Conservation (phyloP, 352 stramenopile genomes). For the Peronospora belbahrii region DNA sequence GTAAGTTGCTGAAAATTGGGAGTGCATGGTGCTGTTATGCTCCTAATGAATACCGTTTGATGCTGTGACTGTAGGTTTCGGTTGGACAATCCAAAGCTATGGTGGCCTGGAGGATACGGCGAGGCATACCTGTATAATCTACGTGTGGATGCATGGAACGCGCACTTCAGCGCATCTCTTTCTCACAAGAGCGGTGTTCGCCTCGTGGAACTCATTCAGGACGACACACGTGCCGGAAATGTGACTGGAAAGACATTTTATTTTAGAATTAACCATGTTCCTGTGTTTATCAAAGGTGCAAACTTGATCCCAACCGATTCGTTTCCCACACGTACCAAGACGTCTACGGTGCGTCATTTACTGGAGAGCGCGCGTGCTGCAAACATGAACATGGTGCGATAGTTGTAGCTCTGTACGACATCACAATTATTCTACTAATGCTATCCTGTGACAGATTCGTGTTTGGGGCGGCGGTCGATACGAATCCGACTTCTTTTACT, state of each 20-base stretch:
- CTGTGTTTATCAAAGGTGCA: constrained; percentile 65
- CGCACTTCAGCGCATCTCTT: constrained; percentile 29
- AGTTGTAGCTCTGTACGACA: neutral
- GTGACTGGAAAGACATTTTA: constrained; percentile 55
- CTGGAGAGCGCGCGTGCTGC: constrained; percentile 45
- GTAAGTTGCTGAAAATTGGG: constrained; percentile 27
- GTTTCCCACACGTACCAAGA: constrained; percentile 51
- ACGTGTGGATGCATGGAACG: too few species aligned
- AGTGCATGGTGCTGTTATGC: too few species aligned
- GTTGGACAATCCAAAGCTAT: too few species aligned
- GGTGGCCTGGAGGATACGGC: too few species aligned
- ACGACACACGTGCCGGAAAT: constrained; percentile 37
- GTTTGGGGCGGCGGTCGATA: constrained; percentile 87
- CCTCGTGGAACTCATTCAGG: constrained; percentile 48
- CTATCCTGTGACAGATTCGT: constrained; percentile 36
- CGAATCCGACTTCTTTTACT: constrained; percentile 78
- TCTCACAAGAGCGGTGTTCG: constrained; percentile 53
- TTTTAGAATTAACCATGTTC: constrained; percentile 61
- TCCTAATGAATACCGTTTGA: too few species aligned
- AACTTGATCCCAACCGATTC: constrained; percentile 79
- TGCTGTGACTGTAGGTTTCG: too few species aligned
- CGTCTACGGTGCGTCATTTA: constrained; percentile 35
- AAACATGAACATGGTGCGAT: constrained; percentile 80
- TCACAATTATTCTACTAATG: neutral
- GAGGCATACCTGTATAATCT: too few species aligned